These are phyloP conservation scores for Tulasnella sp. DNA, from an alignment of 768 basidiomycete species.

Conservation along the genomic window DNA sequence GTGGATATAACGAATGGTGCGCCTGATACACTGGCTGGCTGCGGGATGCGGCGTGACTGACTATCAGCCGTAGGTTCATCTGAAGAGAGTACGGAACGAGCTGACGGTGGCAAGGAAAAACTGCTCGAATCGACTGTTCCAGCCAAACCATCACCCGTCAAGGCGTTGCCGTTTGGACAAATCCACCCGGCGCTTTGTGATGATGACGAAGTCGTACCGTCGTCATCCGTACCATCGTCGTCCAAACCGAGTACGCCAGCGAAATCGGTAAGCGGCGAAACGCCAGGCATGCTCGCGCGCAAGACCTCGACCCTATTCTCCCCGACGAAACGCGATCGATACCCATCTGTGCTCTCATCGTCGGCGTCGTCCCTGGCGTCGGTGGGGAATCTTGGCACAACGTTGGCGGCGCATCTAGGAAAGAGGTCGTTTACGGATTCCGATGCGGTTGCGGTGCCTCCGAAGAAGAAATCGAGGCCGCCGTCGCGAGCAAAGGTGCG, in stretches of 20 bases:
- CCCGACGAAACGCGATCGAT: neutral
- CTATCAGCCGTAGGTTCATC: conserved; percentile 21
- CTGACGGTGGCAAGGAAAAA: neutral
- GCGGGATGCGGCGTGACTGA: neutral
- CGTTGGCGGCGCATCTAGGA: conserved; percentile 53
- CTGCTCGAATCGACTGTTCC: no score
- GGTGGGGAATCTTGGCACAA: conserved; percentile 29
- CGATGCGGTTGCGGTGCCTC: conserved; percentile 27
- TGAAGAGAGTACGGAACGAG: neutral
- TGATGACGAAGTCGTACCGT: no score
- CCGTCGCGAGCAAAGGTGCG: conserved; percentile 30
- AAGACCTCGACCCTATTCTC: neutral
- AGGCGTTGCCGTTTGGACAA: neutral
- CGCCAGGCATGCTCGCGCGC: neutral
- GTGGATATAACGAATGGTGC: conserved; percentile 39
- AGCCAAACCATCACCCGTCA: neutral
- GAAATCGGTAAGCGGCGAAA: neutral
- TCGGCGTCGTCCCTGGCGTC: conserved; percentile 40
- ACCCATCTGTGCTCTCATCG: conserved; percentile 20
- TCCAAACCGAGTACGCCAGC: neutral
- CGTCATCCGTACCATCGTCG: no score
- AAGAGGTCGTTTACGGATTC: conserved; percentile 41
- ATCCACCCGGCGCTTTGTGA: neutral
- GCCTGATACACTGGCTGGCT: conserved; percentile 7
- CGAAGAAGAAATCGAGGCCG: conserved; percentile 26